Base-by-base conservation (phyloP, 1,284 basidiomycete genomes). In the Austroboletus olivaceoglutinosus region DNA sequence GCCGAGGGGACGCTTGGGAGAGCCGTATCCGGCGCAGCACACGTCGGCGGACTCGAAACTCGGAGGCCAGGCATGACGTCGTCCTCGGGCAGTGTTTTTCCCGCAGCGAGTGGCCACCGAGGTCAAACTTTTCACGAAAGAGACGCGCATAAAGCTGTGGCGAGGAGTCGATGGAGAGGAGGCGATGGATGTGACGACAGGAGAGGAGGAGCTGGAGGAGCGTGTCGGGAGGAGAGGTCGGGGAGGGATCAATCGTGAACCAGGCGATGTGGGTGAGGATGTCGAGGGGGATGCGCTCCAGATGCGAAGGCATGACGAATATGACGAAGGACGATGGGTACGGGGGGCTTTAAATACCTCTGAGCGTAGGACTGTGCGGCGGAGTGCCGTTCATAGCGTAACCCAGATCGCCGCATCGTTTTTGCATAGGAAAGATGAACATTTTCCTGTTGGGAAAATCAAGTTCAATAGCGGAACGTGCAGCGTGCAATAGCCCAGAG, bases 131-230 rank as follows among this genome's bases (percentile, higher is more conserved):
- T 21, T 66, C 62, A 13, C 72, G 70, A 62, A 84, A 89, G 6
- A 88, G 72, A 48, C 70, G 64, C 9, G 84, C 82, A 60, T 87
- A 89, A 33, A 89, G 72, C 43, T 81, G 73, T 1, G 85, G 79
- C 45, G 78, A 81, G 19, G 67, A 56, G 11, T 60, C 54, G 47
- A 73, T 46, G 50, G 70, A 71, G 13, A 88, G 72, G 5, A 72
- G 63, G 23, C 65, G 61, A 47, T 81, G 67, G 13, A 86, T 59
- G 0, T 67, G 61, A 1, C 73, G 75, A 48, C 65, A 76, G 8
- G 76, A 74, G 45, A 73, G 63, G 34, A 75, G 59, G 33, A 84
- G 70, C 12, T 66, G 62, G n/a, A 73, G 59, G 54, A 84, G 61
- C 50, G 68, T 58, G 40, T 57, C 64, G n/a, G 73, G 76, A 21